Base-by-base conservation (phyloP, 495 filamentous ascomycete genomes). In the Podospora sp. region DNA sequence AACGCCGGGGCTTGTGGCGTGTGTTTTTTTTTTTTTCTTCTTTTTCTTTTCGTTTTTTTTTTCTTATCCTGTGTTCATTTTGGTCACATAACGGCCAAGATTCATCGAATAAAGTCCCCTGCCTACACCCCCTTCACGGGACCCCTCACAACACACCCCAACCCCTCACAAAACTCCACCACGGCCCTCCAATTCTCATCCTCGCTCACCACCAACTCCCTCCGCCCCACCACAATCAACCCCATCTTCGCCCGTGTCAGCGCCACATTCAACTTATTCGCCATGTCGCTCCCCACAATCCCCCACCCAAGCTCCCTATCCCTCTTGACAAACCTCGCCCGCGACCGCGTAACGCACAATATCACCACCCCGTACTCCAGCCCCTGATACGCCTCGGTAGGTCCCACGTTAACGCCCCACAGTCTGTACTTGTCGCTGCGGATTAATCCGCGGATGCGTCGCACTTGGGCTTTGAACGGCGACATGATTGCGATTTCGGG, bases 381-480 rank as follows among this genome's bases (percentile, higher is more conserved):
- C 0, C 85, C 85, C 66, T 87, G 85, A 63, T 83, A 87, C n/a
- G 82, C 84, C 68, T 88, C 85, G 24, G 84, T 78, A 3, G 85
- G 84, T 2, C 85, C 85, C 22, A 88, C 81, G 65, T 85, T 86
- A 20, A 87, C 76, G 25, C 75, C 76, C 67, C 75, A 77, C 25
- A 83, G 20, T 40, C 69, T 53, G 18, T 6, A n/a, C 57, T 33
- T 21, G 26, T 63, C 63, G 14, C 68, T 29, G 0, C 72, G 56
- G 22, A 84, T 73, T 6, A 73, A 56, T 26, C 76, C 71, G 12
- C 85, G 76, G 26, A 87, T 70, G 26, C 75, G 60, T 26, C 72
- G 66, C 33, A 87, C 85, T 71, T 88, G 85, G 21, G 84, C 81
- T 25, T 77, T 74, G 70, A 87, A 88, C 12, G 85, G 85, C 25